Evolutionary conservation across 768 basidiomycete genomes (phyloP).

Genomic region (Boletus bicolor): DNA sequence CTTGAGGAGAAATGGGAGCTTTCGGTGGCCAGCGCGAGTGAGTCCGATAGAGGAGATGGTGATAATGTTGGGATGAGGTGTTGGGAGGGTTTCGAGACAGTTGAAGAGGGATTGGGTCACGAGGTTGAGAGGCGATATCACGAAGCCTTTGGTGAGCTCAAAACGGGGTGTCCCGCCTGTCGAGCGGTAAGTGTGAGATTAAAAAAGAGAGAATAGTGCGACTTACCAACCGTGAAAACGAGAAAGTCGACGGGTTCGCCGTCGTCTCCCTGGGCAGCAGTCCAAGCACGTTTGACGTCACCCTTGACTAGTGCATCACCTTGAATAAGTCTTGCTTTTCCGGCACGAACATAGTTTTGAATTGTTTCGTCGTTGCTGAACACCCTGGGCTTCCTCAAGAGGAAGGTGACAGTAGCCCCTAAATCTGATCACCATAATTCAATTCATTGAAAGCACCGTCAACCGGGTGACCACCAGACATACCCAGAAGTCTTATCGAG

Average conservation of each 20-base stretch:
- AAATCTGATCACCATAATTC: conserved; percentile 37
- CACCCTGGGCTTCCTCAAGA: conserved; percentile 48
- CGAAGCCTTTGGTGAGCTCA: conserved; percentile 43
- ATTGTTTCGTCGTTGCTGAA: conserved; percentile 56
- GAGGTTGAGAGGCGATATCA: conserved; percentile 52
- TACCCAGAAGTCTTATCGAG: conserved; percentile 47
- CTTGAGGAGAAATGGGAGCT: conserved; percentile 47
- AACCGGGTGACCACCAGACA: conserved; percentile 1
- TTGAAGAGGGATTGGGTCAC: conserved; percentile 57
- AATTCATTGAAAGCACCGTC: not conserved
- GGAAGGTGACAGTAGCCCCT: conserved; percentile 61
- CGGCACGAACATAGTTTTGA: conserved; percentile 47
- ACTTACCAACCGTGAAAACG: conserved; percentile 60
- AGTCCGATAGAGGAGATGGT: conserved; percentile 52
- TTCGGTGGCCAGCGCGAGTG: conserved; percentile 40
- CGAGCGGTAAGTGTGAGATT: not conserved
- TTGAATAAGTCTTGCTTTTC: conserved; percentile 51
- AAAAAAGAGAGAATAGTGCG: not conserved
- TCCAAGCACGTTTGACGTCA: conserved; percentile 54
- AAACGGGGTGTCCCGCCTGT: conserved; percentile 39
- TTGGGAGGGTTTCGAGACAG: conserved; percentile 52
- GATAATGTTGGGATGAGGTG: conserved; percentile 47
- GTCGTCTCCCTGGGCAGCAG: conserved; percentile 30
- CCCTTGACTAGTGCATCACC: conserved; percentile 57
- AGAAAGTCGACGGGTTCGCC: conserved; percentile 46